Evolutionary conservation across 202 grass and related monocot species (phyloP), one percentile per base, ranked within the genome.

Genomic region (Dendrocalamus latiflorus): DNA sequence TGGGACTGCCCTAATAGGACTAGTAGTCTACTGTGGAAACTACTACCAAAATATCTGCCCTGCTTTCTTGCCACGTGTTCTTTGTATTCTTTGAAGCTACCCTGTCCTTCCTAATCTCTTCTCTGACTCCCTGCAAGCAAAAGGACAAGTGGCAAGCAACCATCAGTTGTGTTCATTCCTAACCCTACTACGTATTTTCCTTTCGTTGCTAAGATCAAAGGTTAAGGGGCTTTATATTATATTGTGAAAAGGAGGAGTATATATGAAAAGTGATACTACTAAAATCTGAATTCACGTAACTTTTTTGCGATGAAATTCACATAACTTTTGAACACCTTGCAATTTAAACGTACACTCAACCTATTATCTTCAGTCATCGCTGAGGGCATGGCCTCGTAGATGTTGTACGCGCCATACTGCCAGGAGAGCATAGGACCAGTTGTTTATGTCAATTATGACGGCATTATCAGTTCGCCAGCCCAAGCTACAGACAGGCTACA

Each of bases 301-400:
- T n/a, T n/a, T n/a, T n/a, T n/a, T n/a, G n/a, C n/a, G n/a, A n/a
- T n/a, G n/a, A n/a, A n/a, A n/a, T 61, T 37, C 41, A 25, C 41
- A 37, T 45, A 43, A 49, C 41, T 73, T 74, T 15, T 25, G n/a
- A 73, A 63, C 20, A 50, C 1, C 21, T 14, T 47, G 59, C 74
- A 37, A 28, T 41, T 16, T 43, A 72, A 81, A 9, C 72, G 77
- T 72, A 66, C 68, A 86, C 78, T 68, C 78, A 60, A 78, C 66
- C 16, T 33, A 0, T 34, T 82, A 67, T 78, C 1, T 9, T 6
- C 6, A 58, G 83, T 66, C 87, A 72, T 82, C 0, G 72, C 48
- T 81, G 78, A 77, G 48, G 78, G 57, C 65, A 72, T 77, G 58
- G n/a, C 72, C 39, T 89, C 78, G 72, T 82, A 82, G 88, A 63